Base-by-base conservation (phyloP, 148 eudicot species). In the Camellia sinensis region DNA sequence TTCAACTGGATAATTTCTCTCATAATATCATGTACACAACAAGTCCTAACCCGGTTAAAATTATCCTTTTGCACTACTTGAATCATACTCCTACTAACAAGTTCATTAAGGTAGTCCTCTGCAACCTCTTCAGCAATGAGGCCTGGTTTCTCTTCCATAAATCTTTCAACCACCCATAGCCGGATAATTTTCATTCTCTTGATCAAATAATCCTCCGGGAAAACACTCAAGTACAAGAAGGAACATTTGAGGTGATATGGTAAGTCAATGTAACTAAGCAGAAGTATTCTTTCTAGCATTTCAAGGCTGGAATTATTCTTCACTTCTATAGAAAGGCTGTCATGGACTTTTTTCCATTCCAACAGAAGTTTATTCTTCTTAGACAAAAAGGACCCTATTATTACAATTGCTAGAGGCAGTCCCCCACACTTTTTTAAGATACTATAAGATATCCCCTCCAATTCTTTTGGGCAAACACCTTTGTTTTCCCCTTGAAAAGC, bases 21-120 rank as follows among this genome's bases (percentile, higher is more conserved):
- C 78, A 59, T 29, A 57, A 74, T 8, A 60, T 57, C 65, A 43
- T 76, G 79, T 13, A 76, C 67, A 8, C 68, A 14, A 63, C 67
- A 76, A 19, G 29, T 14, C 52, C 17, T 62, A 44, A 17, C 44
- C 54, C 37, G 44, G 15, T 41, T 53, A 18, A 41, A 40, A 29
- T 17, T 1, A 10, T 48, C 67, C 29, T n/a, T 60, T n/a, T 53
- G 29, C 18, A 45, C 79, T 22, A 76, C 68, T 61, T 41, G 66
- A 77, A 77, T 77, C 71, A 77, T 46, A 66, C 61, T 77, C 21
- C 80, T 64, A 66, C 70, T 77, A 5, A 64, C 80, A 46, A 77
- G 71, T 64, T 77, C 72, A 21, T 50, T 77, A 11, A 77, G 80
- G 72, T 77, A 77, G 8, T 77, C 60, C 43, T 64, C 71, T 12